Evolutionary conservation across 2,329 filamentous ascomycete species (phyloP).

Genomic region (Apiospora koreana): DNA sequence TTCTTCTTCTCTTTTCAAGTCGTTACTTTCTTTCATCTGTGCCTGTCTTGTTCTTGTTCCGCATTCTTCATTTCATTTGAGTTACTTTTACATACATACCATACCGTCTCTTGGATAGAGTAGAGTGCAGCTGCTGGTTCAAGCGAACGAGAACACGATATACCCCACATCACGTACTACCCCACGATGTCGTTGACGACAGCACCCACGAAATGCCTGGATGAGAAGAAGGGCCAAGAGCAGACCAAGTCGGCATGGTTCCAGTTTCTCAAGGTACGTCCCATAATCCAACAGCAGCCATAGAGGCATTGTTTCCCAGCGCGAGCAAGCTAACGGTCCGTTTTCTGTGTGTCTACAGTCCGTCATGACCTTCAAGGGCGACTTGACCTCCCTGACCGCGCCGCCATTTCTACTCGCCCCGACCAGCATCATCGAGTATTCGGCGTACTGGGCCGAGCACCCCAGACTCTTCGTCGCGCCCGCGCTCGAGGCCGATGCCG

Average conservation of each 20-base stretch:
- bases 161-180: background rate
- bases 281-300: background rate
- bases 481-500: constrained; percentile 74
- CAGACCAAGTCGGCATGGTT: constrained; percentile 30
- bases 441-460: constrained; percentile 81
- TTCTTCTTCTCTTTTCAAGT: background rate
- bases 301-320: background rate
- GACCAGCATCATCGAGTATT: constrained; percentile 78
- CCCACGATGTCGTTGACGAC: constrained; percentile 1
- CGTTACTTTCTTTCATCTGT: background rate
- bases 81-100: background rate
- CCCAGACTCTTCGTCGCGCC: constrained; percentile 79
- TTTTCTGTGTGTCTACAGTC: constrained; percentile 48
- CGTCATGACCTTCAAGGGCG: constrained; percentile 80
- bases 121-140: background rate
- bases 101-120: background rate
- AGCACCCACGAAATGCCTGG: constrained; percentile 6
- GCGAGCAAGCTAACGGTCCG: background rate
- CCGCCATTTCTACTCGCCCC: constrained; percentile 81
- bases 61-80: background rate
- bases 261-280: constrained; percentile 29
- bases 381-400: constrained; percentile 77
- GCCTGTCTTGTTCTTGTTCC: background rate
- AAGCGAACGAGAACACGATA: background rate
- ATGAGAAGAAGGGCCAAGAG: constrained; percentile 26